Evolutionary conservation across 208 protist genomes (phyloP).

Genomic region (Wallacemonas sp.): DNA sequence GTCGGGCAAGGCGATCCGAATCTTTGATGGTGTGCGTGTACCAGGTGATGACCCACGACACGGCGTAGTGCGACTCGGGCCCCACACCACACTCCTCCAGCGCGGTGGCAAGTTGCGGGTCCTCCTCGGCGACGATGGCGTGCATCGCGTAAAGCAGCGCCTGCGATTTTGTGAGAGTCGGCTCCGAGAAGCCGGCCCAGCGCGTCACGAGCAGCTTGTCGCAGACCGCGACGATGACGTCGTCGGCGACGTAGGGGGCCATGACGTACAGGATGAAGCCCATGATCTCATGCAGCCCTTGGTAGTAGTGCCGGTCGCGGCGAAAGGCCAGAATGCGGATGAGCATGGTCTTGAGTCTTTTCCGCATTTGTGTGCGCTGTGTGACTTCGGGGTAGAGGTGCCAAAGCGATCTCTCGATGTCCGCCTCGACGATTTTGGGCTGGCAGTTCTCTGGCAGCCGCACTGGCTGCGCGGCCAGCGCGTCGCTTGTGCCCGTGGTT

Average conservation of each 20-base stretch:
- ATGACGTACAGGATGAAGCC: slow-evolving; percentile 81
- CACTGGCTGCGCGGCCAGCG: slow-evolving; percentile 23
- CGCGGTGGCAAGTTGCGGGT: slow-evolving; percentile 46
- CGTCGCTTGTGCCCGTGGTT: too few relatives aligned
- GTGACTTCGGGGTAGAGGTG: slow-evolving; percentile 53
- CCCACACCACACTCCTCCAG: slow-evolving; percentile 74
- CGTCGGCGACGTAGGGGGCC: slow-evolving; percentile 27
- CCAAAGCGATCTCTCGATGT: slow-evolving; percentile 83
- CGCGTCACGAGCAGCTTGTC: slow-evolving; percentile 56
- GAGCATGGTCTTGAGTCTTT: slow-evolving; percentile 49
- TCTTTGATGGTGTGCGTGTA: slow-evolving; percentile 65
- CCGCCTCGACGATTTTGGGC: slow-evolving; percentile 67
- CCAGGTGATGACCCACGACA: slow-evolving; percentile 90
- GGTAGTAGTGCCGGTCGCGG: slow-evolving; percentile 72
- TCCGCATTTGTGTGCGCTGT: slow-evolving; percentile 50
- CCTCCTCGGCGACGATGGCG: slow-evolving; percentile 57
- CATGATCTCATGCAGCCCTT: slow-evolving; percentile 87
- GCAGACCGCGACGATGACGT: slow-evolving; percentile 64
- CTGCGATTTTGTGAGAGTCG: slow-evolving; percentile 54
- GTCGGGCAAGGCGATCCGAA: slow-evolving; percentile 36
- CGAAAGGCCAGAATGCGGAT: slow-evolving; percentile 59
- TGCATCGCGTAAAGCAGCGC: slow-evolving; percentile 82
- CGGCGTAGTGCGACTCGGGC: slow-evolving; percentile 85
- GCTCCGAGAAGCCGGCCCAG: slow-evolving; percentile 59
- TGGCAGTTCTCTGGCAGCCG: slow-evolving; percentile 77